Evolutionary conservation across 805 yeast genomes (phyloP).

Genomic region (Jamesozyma rosinii): DNA sequence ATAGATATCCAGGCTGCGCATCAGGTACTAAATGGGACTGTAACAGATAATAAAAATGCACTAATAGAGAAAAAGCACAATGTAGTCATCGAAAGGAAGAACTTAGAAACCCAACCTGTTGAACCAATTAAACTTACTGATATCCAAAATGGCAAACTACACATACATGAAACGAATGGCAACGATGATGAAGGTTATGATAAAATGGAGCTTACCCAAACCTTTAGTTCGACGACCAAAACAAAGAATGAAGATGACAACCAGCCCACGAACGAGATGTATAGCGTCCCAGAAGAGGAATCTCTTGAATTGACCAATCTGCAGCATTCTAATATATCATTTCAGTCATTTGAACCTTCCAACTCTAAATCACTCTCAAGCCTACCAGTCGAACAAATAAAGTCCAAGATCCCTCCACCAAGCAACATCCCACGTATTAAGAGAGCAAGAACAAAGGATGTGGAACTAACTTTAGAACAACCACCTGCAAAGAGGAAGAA

Average conservation of each 20-base stretch:
- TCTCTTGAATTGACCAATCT: conserved; percentile 6
- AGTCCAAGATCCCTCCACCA: conserved; percentile 1
- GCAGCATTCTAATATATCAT: not conserved
- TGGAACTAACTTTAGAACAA: not conserved
- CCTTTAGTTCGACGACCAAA: not conserved
- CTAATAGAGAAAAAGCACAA: not conserved
- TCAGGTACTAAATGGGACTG: not conserved
- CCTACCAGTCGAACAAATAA: not conserved
- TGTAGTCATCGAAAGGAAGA: not conserved
- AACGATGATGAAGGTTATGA: not conserved
- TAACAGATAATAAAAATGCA: not conserved
- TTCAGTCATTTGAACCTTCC: not conserved
- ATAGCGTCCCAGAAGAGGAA: not conserved
- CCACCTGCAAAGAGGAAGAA: not conserved
- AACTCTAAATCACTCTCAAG: not conserved
- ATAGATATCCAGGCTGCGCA: not conserved
- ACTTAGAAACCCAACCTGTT: not conserved
- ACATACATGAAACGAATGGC: not conserved
- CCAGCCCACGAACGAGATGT: not conserved
- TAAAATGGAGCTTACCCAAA: conserved; percentile 4
- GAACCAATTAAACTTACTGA: conserved; percentile 11
- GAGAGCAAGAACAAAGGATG: not conserved
- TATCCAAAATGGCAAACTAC: not conserved
- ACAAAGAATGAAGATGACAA: not conserved
- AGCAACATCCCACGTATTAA: conserved; percentile 4